phyloP scores from a whole-genome alignment of 1,139 yeast genomes.

The Yamadazyma jaroonii region DNA sequence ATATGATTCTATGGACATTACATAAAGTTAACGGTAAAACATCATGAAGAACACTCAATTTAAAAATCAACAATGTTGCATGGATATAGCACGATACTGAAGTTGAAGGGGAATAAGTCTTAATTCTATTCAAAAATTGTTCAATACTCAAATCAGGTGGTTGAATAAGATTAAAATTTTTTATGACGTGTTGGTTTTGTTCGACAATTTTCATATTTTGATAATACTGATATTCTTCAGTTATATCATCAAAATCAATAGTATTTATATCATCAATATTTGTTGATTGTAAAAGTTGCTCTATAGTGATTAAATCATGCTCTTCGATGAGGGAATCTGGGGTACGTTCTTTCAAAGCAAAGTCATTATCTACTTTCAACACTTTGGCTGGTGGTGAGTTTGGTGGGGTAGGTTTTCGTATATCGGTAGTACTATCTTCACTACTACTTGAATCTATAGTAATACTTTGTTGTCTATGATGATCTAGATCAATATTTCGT shows the following conservation, averaged over 20 bases:
- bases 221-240: conserved; percentile 20
- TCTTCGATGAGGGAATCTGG: conserved; percentile 11
- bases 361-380: conserved; percentile 4
- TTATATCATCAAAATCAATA: conserved; percentile 15
- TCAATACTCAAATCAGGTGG: conserved; percentile 36
- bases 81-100: conserved; percentile 42
- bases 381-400: conserved; percentile 14
- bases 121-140: conserved; percentile 36
- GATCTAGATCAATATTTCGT: conserved; percentile 18
- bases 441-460: conserved; percentile 1
- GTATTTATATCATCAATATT: conserved; percentile 10
- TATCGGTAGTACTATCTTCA: conserved; percentile 1
- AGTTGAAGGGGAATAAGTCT: conserved; percentile 41
- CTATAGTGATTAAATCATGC: conserved; percentile 7
- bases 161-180: conserved; percentile 33
- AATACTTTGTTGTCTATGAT: no score
- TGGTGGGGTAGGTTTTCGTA: conserved; percentile 8
- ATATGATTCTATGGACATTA: conserved; percentile 38
- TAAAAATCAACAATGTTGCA: conserved; percentile 38
- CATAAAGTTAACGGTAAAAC: conserved; percentile 29
- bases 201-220: conserved; percentile 13
- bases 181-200: conserved; percentile 30
- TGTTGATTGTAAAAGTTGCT: conserved; percentile 10
- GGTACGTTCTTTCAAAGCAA: conserved; percentile 9
- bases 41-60: conserved; percentile 32